These are phyloP conservation scores for Saturnispora halmiae DNA, from an alignment of 805 yeast species.

Conservation along the genomic window DNA sequence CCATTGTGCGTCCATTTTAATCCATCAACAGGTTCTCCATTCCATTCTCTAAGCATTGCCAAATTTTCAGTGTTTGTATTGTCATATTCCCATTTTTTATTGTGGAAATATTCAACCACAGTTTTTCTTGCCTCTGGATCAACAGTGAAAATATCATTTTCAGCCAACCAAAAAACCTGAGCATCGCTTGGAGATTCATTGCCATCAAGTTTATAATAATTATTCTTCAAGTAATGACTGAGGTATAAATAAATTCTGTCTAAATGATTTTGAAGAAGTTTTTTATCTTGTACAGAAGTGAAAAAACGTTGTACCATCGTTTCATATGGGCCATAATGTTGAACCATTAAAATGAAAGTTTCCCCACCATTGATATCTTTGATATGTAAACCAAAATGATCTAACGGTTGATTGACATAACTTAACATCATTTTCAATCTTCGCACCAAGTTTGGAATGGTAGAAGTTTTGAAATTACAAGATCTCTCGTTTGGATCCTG, in stretches of 20 bases:
- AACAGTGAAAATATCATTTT: constrained; percentile 2
- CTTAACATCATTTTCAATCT: constrained; percentile 1
- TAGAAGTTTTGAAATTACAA: background rate
- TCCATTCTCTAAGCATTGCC: constrained; percentile 3
- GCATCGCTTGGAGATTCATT: background rate
- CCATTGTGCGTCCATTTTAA: constrained; percentile 3
- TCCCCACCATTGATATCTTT: background rate
- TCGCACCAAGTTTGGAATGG: background rate
- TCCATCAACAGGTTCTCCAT: background rate
- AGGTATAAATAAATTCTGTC: constrained; percentile 2
- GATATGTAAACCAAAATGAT: constrained; percentile 4
- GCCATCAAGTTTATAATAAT: background rate
- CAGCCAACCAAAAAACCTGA: background rate
- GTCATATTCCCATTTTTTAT: constrained; percentile 2
- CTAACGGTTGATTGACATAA: background rate
- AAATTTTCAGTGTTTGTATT: constrained; percentile 3
- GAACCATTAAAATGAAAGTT: background rate
- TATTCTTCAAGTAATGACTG: constrained; percentile 4
- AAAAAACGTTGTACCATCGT: background rate
- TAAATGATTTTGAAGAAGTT: background rate
- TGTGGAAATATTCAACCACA: background rate
- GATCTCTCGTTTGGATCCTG: background rate
- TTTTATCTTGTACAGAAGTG: constrained; percentile 3
- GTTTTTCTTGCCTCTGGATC: background rate
- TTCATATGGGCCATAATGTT: constrained; percentile 4